Evolutionary conservation across 257 asterid species (phyloP).

Genomic region (Nicotiana tabacum): DNA sequence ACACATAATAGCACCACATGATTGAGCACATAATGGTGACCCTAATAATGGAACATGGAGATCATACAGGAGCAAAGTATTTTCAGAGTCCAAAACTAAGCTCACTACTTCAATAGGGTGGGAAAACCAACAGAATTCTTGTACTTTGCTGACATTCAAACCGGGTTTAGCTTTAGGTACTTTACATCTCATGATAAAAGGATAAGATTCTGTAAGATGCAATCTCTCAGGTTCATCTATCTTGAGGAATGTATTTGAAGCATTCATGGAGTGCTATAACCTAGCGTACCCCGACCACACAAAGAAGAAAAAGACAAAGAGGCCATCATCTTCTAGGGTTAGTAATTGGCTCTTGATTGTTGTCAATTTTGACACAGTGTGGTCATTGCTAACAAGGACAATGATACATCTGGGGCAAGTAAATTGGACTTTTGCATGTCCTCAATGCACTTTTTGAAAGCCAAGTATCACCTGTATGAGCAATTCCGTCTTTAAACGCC

Average conservation of each 20-base stretch:
- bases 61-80: neutral
- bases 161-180: neutral
- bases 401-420: neutral
- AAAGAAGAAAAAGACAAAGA: neutral
- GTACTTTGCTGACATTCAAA: neutral
- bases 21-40: neutral
- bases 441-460: constrained; percentile 4
- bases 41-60: neutral
- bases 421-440: neutral
- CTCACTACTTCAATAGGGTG: neutral
- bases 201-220: neutral
- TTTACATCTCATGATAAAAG: neutral
- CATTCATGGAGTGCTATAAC: neutral
- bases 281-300: neutral
- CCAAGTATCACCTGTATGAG: constrained; percentile 72
- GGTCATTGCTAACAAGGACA: neutral
- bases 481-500: constrained; percentile 94
- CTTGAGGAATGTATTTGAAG: neutral
- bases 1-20: neutral
- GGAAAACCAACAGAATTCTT: neutral
- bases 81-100: neutral
- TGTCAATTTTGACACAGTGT: neutral
- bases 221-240: neutral
- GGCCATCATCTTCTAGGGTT: neutral
- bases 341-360: neutral